Percentiles rank a stretch among this genome's conserved stretches.
Conservation (phyloP, 2,329 filamentous ascomycete genomes). For the Sarocladium brachiariae region DNA sequence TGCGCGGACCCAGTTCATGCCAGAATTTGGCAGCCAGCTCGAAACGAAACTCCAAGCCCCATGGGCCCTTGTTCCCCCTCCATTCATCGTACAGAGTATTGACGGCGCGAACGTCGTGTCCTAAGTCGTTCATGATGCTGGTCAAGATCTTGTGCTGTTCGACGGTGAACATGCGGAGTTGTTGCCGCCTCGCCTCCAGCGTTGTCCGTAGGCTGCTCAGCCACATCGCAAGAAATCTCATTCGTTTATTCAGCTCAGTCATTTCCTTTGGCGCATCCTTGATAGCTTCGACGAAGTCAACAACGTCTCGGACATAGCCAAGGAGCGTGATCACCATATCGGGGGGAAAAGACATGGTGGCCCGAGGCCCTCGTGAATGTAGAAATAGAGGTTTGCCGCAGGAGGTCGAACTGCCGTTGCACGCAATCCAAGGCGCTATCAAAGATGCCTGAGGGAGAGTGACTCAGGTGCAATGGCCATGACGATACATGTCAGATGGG, state of each 20-base stretch:
- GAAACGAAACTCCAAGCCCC: slow-evolving; percentile 17
- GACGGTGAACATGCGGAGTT: slow-evolving; percentile 11
- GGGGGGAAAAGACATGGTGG: slow-evolving; percentile 10
- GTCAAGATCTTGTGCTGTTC: slow-evolving; percentile 16
- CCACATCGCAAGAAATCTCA: slow-evolving; percentile 16
- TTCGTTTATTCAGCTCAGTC: slow-evolving; percentile 16
- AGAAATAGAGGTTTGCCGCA: background rate
- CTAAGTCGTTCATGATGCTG: slow-evolving; percentile 16
- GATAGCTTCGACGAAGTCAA: slow-evolving; percentile 18
- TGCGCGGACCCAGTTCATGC: slow-evolving; percentile 3
- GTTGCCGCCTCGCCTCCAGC: slow-evolving; percentile 11
- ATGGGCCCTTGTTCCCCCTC: slow-evolving; percentile 17
- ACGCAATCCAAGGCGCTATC: no score
- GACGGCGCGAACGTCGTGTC: slow-evolving; percentile 15
- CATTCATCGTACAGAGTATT: slow-evolving; percentile 16
- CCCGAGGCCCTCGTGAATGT: no score
- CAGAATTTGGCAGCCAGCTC: slow-evolving; percentile 15
- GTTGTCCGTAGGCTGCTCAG: slow-evolving; percentile 15
- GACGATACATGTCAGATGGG: background rate
- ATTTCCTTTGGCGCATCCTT: slow-evolving; percentile 19
- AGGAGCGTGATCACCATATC: slow-evolving; percentile 19
- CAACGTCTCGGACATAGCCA: slow-evolving; percentile 15
- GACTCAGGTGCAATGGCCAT: background rate
- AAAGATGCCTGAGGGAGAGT: no score
- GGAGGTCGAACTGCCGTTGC: background rate